Base-by-base conservation (phyloP, 208 protist species). In the Leishmania martiniquensis region DNA sequence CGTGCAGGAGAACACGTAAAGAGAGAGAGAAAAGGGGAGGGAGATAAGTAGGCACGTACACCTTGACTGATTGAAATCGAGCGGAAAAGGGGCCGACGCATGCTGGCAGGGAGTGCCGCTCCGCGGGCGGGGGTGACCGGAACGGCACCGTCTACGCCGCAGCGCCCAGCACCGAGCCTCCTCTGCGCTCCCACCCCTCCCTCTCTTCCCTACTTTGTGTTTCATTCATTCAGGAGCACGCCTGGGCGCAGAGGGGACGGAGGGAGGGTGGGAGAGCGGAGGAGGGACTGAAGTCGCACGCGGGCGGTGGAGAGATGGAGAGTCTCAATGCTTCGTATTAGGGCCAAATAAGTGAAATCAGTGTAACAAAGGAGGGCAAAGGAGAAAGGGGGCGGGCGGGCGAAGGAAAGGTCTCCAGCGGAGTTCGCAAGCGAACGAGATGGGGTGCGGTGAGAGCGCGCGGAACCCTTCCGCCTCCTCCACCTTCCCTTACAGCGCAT, bases 211-310 rank as follows among this genome's bases (percentile, higher is more conserved):
- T 9, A 29, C 49, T n/a, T n/a, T n/a, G n/a, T n/a, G n/a, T n/a
- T n/a, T n/a, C n/a, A n/a, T n/a, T n/a, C 63, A 76, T 55, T 39
- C 78, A 71, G 2, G 42, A 59, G n/a, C 39, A 47, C 15, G 6
- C 63, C 47, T 22, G 67, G 13, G 20, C 32, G 47, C 67, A 39
- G 20, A 25, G 42, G 66, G 25, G 15, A 39, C 9, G 39, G 39
- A 39, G 39, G 34, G 65, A 20, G 20, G 32, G 32, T 25, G 60
- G 32, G 9, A 42, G 20, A 22, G 52, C 5, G 47, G 22, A n/a
- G 4, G 7, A 25, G n/a, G 55, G 9, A n/a, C n/a, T n/a, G n/a
- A 57, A 13, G n/a, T n/a, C n/a, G 12, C 55, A n/a, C 55, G 9
- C 2, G 2, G n/a, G 5, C 10, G 55, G 9, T 62, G 55, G 55